Evolutionary conservation across 768 basidiomycete species (phyloP).

Genomic region (Tricholoma saponaceum): DNA sequence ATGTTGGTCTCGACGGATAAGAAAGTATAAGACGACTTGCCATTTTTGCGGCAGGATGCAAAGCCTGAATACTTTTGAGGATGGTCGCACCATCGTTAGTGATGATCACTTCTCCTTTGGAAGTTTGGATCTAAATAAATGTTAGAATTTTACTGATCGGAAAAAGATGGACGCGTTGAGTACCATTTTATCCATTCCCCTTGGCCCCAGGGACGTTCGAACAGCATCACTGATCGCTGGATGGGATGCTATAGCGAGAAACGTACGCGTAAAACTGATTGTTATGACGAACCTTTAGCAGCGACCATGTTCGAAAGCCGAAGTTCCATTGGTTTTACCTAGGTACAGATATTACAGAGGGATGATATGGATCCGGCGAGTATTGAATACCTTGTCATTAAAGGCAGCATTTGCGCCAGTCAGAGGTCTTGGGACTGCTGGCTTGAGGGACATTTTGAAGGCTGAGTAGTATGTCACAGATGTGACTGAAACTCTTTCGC

Average conservation of each 20-base stretch:
- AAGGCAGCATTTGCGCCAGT: constrained; percentile 73
- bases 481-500: constrained; percentile 3
- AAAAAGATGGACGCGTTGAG: constrained; percentile 14
- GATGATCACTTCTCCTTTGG: constrained; percentile 95
- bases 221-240: constrained; percentile 97
- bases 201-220: constrained; percentile 91
- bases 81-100: constrained; percentile 99
- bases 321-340: constrained; percentile 99
- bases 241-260: constrained; percentile 9
- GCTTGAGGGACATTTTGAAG: constrained; percentile 31
- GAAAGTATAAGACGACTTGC: constrained; percentile 34
- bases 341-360: neutral
- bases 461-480: constrained; percentile 19
- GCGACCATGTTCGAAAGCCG: constrained; percentile 97
- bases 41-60: constrained; percentile 99
- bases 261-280: neutral
- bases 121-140: constrained; percentile 78
- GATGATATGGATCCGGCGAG: neutral
- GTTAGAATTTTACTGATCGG: constrained; percentile 6
- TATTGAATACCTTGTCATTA: constrained; percentile 69
- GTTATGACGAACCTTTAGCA: constrained; percentile 70
- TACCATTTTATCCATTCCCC: constrained; percentile 99
- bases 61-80: constrained; percentile 88
- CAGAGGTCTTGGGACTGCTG: constrained; percentile 38
- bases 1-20: constrained; percentile 6